These are phyloP conservation scores for Candida pseudofarinosa DNA, from an alignment of 805 yeast genomes.

Conservation along the genomic window DNA sequence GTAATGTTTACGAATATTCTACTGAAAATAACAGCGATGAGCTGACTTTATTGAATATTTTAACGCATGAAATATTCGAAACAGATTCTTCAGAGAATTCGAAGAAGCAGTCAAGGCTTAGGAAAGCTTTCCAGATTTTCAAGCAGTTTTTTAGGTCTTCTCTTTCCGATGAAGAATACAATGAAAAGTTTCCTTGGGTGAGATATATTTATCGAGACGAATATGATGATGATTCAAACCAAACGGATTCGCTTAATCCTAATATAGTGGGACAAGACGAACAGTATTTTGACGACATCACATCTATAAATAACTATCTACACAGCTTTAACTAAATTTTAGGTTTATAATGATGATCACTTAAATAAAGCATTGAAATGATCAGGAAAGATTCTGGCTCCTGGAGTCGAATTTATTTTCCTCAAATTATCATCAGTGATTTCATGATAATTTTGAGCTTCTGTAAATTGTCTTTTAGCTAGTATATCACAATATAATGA, in stretches of 20 bases:
- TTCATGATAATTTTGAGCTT: slow-evolving; percentile 17
- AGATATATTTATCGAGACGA: slow-evolving; percentile 5
- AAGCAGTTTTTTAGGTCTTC: not conserved
- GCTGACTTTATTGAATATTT: slow-evolving; percentile 11
- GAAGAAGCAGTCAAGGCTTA: not conserved
- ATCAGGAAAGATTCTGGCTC: no score
- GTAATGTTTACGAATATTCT: slow-evolving; percentile 9
- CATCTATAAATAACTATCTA: no score
- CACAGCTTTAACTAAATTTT: no score
- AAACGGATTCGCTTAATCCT: not conserved
- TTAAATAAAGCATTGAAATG: no score
- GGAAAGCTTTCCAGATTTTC: not conserved
- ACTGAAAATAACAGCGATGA: slow-evolving; percentile 8
- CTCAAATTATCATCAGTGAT: slow-evolving; percentile 16
- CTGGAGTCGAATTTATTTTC: slow-evolving; percentile 4
- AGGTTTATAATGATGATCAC: no score
- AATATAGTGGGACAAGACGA: not conserved
- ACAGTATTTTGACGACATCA: no score
- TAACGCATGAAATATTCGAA: slow-evolving; percentile 12
- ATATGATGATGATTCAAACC: not conserved
- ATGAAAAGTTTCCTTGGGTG: slow-evolving; percentile 15
- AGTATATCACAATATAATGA: slow-evolving; percentile 25
- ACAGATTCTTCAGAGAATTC: not conserved
- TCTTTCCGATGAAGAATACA: slow-evolving; percentile 6
- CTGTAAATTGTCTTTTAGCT: slow-evolving; percentile 11